Base-by-base conservation (phyloP, 2,329 filamentous ascomycete genomes). In the Verticillium nonalfalfae region DNA sequence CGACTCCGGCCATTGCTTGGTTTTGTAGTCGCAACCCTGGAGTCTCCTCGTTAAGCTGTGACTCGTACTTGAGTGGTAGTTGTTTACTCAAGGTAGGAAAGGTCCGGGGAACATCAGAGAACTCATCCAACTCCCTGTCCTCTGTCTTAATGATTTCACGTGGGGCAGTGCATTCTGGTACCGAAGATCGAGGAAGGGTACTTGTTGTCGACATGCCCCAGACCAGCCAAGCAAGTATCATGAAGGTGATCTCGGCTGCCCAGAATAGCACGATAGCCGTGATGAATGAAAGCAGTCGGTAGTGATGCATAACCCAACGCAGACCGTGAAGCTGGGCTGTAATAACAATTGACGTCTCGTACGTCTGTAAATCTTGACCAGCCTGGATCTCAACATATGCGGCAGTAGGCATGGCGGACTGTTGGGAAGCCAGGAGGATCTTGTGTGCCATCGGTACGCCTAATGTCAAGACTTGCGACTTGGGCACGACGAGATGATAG, bases 221-320 rank as follows among this genome's bases (percentile, higher is more conserved):
- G 67, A 83, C 56, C 1, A 83, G 72, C 89, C 91, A 96, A 0
- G 84, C 87, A 1, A 87, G 40, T 1, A 80, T 78, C 72, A 90
- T 84, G 52, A 88, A 89, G 0, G 86, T 65, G 68, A 96, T 81
- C 70, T 94, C 92, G 13, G 86, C 85, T 1, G 78, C 71, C 92
- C 93, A 98, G 74, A 97, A 97, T 0, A 85, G 67, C 0, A 78
- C 74, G 0, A 88, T 90, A 68, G 93, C 90, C 1, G 88, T 69
- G 0, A 90, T 59, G 62, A 92, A 93, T 5, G 87, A 87, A 1
- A 86, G 73, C 39, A 95, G 69, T 13, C 90, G 86, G 76, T 94
- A 89, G 64, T 91, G 87, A 69, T 95, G 95, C 90, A 99, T 96
- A 60, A 93, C 69, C 86, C 90, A 95, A 57, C 90, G 80, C 63